Evolutionary conservation across 2,329 filamentous ascomycete species (phyloP), one percentile per base, ranked within the genome.

Genomic region (Dactylellina cionopaga): DNA sequence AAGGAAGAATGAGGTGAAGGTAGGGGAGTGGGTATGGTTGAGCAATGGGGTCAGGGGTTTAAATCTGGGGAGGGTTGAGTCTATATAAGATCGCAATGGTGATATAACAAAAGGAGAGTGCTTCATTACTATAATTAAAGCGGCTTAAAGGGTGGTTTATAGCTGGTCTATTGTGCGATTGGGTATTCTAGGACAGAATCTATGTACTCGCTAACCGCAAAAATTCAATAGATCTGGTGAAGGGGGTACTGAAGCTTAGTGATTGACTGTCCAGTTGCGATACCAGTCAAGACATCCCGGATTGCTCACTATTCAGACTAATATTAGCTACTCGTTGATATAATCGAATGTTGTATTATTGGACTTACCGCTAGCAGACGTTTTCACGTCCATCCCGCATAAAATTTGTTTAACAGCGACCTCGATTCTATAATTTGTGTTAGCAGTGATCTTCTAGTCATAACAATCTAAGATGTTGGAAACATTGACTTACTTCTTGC

Each of bases 351-450:
- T 1, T 22, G 44, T 33, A 44, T 5, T 5, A 24, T n/a, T 7
- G 9, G n/a, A 65, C 3, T 92, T 92, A n/a, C 98, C 93, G 78
- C 92, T 96, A 0, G 93, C 92, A 51, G 92, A 92, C 0, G 92
- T 95, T 83, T 92, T 93, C 75, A 97, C 88, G 56, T 91, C 87
- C 80, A 93, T 83, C 0, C 93, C 94, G 25, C 92, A 96, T 1
- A 99, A 82, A 44, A 98, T 97, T 81, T 97, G 93, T 83, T 98
- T 98, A 4, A 98, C 94, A 0, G 92, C 92, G 49, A 96, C 92
- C 80, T 99, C 94, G 70, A 99, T 92, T 81, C 89, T 91, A 37
- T 46, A 37, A n/a, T 15, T 63, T 51, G 47, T 33, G n/a, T n/a
- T n/a, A n/a, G n/a, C n/a, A n/a, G n/a, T n/a, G n/a, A n/a, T n/a